Evolutionary conservation across 1,139 yeast species (phyloP), one percentile per base, ranked within the genome.

Genomic region (Suhomyces coccinellae): DNA sequence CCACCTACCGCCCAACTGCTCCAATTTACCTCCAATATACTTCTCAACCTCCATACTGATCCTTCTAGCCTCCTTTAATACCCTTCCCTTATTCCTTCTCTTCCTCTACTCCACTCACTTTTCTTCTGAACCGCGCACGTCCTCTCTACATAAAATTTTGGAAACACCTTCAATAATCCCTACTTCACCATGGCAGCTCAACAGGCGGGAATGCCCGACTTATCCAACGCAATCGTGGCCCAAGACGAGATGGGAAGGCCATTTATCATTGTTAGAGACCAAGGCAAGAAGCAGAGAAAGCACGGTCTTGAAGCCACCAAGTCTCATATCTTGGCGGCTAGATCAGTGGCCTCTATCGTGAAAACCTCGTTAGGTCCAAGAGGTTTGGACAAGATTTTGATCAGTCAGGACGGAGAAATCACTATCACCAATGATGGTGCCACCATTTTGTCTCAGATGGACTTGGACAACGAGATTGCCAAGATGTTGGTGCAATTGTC

Each of bases 231-330:
- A 67, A 89, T 93, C 59, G 89, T 93, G 73, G 98, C 99, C 6
- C 98, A 93, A 69, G 99, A 95, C 66, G 99, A 95, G 69, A 89
- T 87, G 91, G 99, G 99, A 27, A 84, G 98, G 69, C 99, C 99
- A 15, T 89, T 95, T 65, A 91, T 95, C 61, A 93, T 95, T 64
- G 99, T 95, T 45, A 82, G 95, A 65, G 99, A 95, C 67, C 99
- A 95, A 69, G 98, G 97, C 22, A 82, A 82, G 57, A 95, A 95
- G 68, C 86, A 89, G 65, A 83, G 96, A 69, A 83, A 86, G 44
- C 97, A 89, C 59, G 99, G 99, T 16, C 69, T 86, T 48, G 99
- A 95, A 57, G 99, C 99, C 33, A 89, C 95, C 59, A 93, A 89
- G 68, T 85, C 90, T 26, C 98, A 95, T 65, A 91, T 95, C 48